These are phyloP conservation scores for Phyllosticta citriasiana DNA, from an alignment of 2,329 filamentous ascomycete genomes.

Conservation along the genomic window DNA sequence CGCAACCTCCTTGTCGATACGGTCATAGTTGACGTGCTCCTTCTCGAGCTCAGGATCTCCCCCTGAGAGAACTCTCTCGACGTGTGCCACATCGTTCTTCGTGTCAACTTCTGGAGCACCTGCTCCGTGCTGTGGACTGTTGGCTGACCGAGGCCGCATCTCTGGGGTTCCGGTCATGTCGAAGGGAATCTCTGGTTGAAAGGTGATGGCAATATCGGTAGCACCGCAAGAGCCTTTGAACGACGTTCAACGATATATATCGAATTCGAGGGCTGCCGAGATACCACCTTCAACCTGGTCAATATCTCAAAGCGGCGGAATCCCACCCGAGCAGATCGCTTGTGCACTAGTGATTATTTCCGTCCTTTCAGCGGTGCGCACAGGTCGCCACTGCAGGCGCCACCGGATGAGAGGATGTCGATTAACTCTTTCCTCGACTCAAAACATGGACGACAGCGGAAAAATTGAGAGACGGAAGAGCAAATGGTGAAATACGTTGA, in stretches of 20 bases:
- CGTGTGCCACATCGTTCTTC: conserved; percentile 31
- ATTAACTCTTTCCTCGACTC: not conserved
- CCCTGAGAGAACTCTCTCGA: conserved; percentile 40
- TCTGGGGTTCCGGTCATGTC: not conserved
- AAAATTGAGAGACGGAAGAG: not conserved
- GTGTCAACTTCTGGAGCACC: not conserved
- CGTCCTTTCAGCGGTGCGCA: not conserved
- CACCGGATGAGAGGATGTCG: not conserved
- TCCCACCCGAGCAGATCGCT: not conserved
- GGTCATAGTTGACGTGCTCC: conserved; percentile 46
- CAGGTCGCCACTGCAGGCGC: not conserved
- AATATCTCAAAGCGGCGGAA: not conserved
- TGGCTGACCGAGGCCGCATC: not conserved
- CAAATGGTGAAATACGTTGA: not conserved
- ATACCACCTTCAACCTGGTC: not conserved
- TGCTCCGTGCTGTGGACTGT: not conserved
- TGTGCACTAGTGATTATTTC: not conserved
- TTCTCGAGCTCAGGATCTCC: conserved; percentile 33
- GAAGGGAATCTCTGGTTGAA: not conserved
- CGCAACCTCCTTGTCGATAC: conserved; percentile 60
- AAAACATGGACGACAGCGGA: not conserved
- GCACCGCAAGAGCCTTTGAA: not conserved
- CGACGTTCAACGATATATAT: not conserved
- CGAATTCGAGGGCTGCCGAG: not conserved
- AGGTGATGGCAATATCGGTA: not conserved